A percentile compares a stretch with the other conserved stretches of the same genome.
Conservation (phyloP, 495 filamentous ascomycete species). For the Penicillium coprophilum region DNA sequence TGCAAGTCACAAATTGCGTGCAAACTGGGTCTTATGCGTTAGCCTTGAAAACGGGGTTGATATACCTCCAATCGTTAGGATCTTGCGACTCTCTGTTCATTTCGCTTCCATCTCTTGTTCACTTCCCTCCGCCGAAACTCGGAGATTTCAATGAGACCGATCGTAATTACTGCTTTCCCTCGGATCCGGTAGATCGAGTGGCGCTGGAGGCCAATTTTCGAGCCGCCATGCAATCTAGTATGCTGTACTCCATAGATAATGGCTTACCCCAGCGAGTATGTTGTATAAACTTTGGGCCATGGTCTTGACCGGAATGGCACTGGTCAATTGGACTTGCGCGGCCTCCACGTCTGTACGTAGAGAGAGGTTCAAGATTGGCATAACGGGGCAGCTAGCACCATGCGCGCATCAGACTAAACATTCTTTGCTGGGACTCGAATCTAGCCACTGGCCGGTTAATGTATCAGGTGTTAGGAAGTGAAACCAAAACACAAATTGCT, state of each 20-base stretch:
- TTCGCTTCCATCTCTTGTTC: neutral
- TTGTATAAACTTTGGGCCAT: neutral
- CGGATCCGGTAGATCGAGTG: neutral
- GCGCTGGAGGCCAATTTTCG: neutral
- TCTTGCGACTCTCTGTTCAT: neutral
- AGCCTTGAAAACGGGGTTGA: neutral
- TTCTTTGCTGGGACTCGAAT: neutral
- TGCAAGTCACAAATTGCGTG: conserved; percentile 6
- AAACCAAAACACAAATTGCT: neutral
- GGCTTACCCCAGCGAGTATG: neutral
- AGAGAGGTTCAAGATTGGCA: neutral
- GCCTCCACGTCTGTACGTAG: neutral
- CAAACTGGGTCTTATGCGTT: neutral
- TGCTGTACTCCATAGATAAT: neutral
- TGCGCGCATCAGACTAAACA: neutral
- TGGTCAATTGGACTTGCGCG: neutral
- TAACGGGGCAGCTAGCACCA: neutral
- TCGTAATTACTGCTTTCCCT: neutral
- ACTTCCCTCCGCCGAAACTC: neutral
- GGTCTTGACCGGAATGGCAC: neutral
- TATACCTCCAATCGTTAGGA: neutral
- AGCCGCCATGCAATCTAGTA: neutral
- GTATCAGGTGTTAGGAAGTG: neutral
- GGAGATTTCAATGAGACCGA: neutral
- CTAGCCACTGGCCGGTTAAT: conserved; percentile 1